These are phyloP conservation scores for Cyberlindnera samutprakarnensis DNA, from an alignment of 805 yeast species.

Conservation along the genomic window DNA sequence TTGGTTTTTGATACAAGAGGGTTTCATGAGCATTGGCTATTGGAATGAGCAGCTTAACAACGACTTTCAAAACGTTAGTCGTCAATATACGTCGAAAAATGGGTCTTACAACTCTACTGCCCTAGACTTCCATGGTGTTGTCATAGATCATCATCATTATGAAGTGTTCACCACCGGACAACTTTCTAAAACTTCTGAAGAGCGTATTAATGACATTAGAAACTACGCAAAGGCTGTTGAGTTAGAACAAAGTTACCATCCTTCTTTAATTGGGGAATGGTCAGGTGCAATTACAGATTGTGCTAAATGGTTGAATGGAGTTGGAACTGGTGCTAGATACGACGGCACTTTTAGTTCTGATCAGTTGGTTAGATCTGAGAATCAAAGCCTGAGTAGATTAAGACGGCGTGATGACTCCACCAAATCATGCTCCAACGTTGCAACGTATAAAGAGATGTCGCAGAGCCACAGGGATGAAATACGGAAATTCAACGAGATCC, in stretches of 20 bases:
- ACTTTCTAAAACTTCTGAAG: conserved; percentile 33
- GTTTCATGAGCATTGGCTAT: conserved; percentile 46
- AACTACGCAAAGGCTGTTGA: conserved; percentile 25
- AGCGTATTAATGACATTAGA: conserved; percentile 26
- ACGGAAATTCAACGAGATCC: conserved; percentile 53
- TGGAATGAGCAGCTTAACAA: conserved; percentile 43
- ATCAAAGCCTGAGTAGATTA: not conserved
- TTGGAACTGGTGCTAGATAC: conserved; percentile 58
- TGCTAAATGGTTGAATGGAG: conserved; percentile 63
- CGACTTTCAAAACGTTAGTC: conserved; percentile 21
- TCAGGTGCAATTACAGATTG: conserved; percentile 68
- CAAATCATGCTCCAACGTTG: conserved; percentile 30
- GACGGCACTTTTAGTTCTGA: conserved; percentile 34
- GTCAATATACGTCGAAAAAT: conserved; percentile 23
- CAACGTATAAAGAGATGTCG: conserved; percentile 36
- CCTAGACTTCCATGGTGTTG: conserved; percentile 46
- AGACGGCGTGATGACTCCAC: not conserved
- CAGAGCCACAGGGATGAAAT: conserved; percentile 33
- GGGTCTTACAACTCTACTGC: not conserved
- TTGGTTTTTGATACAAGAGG: conserved; percentile 57
- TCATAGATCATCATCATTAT: conserved; percentile 86
- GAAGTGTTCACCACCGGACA: conserved; percentile 72
- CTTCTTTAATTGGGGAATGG: conserved; percentile 64
- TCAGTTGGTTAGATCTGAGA: conserved; percentile 6
- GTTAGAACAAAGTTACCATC: conserved; percentile 30